Evolutionary conservation across 257 asterid genomes (phyloP).

Genomic region (Haberlea rhodopensis): DNA sequence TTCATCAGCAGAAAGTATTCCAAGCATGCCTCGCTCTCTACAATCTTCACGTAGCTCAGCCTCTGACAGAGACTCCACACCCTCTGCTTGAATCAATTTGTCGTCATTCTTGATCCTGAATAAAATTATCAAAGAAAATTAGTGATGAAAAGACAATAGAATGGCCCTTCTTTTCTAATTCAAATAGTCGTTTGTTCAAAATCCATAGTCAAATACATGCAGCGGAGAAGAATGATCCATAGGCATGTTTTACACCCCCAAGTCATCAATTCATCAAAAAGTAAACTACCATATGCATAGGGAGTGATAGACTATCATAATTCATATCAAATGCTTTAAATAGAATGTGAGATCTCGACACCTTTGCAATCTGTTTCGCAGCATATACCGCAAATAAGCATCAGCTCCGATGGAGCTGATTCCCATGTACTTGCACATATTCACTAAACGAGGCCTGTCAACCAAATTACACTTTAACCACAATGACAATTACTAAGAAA

Average conservation of each 20-base stretch:
- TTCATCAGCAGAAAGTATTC: constrained; percentile 74
- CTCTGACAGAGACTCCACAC: constrained; percentile 85
- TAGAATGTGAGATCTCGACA: constrained; percentile 33
- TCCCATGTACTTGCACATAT: constrained; percentile 98
- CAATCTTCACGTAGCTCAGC: constrained; percentile 95
- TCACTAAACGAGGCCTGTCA: constrained; percentile 83
- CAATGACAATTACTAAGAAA: constrained; percentile 11
- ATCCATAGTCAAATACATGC: not conserved
- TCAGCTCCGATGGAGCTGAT: constrained; percentile 80
- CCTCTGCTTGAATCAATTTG: constrained; percentile 81
- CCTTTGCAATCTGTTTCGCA: constrained; percentile 77
- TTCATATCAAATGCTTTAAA: constrained; percentile 9
- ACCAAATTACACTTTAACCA: constrained; percentile 9
- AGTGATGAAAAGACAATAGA: not conserved
- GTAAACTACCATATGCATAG: constrained; percentile 17
- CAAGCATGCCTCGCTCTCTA: constrained; percentile 90
- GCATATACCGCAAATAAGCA: constrained; percentile 82
- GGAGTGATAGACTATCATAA: constrained; percentile 13
- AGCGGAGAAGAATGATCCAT: not conserved
- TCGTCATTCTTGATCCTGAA: constrained; percentile 75
- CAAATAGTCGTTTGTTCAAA: not conserved
- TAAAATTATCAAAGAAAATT: constrained; percentile 7
- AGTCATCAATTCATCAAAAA: not conserved
- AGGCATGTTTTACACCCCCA: not conserved
- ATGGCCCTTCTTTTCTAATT: not conserved